Conservation (phyloP, 2,329 filamentous ascomycete species). For the Gyromitra esculenta region DNA sequence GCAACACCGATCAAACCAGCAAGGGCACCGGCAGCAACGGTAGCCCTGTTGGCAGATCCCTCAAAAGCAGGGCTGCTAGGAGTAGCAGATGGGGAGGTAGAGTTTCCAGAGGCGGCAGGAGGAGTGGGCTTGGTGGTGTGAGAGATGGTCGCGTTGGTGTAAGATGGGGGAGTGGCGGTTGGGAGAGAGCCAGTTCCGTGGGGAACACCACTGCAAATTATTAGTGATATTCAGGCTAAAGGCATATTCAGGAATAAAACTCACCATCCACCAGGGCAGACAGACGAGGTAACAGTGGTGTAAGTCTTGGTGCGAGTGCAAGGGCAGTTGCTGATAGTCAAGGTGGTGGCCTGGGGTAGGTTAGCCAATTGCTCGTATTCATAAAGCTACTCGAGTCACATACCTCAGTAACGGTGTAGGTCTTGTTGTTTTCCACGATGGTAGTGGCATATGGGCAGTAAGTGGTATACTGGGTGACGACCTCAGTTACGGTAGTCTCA, state of each 20-base stretch:
- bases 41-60: conserved; percentile 53
- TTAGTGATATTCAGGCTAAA: conserved; percentile 28
- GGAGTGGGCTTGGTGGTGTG: conserved; percentile 24
- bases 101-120: conserved; percentile 15
- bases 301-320: conserved; percentile 73
- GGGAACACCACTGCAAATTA: conserved; percentile 32
- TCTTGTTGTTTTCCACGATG: conserved; percentile 71
- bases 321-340: conserved; percentile 77
- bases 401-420: conserved; percentile 75
- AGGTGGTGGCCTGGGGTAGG: conserved; percentile 68
- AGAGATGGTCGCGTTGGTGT: conserved; percentile 33
- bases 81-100: conserved; percentile 13
- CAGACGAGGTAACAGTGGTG: conserved; percentile 64
- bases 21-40: conserved; percentile 53
- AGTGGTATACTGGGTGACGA: conserved; percentile 73
- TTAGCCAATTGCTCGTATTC: conserved; percentile 1
- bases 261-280: conserved; percentile 50
- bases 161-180: conserved; percentile 18
- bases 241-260: conserved; percentile 2
- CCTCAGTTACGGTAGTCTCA: conserved; percentile 71
- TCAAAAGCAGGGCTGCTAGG: conserved; percentile 18
- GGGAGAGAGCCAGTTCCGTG: conserved; percentile 28
- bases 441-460: conserved; percentile 76
- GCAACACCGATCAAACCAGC: conserved; percentile 54
- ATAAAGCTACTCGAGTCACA: conserved; percentile 52